phyloP scores from a whole-genome alignment of 2,329 filamentous ascomycete species.

The Colletotrichum sp. region DNA sequence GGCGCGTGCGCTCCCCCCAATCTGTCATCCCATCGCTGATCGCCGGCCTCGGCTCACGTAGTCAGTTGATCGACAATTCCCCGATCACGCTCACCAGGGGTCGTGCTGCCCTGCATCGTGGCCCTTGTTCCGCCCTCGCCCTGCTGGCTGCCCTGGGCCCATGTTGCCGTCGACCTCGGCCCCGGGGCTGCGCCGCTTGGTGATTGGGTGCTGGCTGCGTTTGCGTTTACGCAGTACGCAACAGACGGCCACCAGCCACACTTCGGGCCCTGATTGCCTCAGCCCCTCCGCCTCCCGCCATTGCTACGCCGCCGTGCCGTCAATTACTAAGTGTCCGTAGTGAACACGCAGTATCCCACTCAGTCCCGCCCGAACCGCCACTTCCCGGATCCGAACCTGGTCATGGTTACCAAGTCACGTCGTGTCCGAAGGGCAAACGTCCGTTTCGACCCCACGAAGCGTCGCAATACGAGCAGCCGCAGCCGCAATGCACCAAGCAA shows the following conservation, averaged over 20 bases:
- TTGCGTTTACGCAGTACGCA: background rate
- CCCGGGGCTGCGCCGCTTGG: background rate
- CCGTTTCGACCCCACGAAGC: background rate
- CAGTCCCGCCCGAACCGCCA: constrained; percentile 4
- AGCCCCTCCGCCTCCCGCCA: background rate
- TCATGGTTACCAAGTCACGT: background rate
- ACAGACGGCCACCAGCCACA: constrained; percentile 6
- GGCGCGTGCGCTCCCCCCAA: constrained; percentile 7
- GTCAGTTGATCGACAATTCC: constrained; percentile 19
- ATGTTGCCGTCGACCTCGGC: background rate
- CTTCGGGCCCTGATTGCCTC: background rate
- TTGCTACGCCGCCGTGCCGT: background rate
- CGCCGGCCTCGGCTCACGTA: constrained; percentile 16
- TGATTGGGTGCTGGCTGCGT: background rate
- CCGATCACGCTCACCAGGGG: constrained; percentile 14
- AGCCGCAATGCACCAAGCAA: background rate
- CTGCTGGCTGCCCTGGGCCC: background rate
- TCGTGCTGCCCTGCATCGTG: constrained; percentile 4
- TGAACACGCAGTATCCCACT: background rate
- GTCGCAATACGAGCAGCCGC: background rate
- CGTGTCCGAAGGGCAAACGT: background rate
- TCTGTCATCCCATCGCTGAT: constrained; percentile 23
- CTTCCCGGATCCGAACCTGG: constrained; percentile 15
- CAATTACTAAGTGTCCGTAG: background rate
- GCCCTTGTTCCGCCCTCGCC: background rate